These are phyloP conservation scores for Fusarium floridanum DNA, from an alignment of 2,329 filamentous ascomycete species.

Conservation along the genomic window DNA sequence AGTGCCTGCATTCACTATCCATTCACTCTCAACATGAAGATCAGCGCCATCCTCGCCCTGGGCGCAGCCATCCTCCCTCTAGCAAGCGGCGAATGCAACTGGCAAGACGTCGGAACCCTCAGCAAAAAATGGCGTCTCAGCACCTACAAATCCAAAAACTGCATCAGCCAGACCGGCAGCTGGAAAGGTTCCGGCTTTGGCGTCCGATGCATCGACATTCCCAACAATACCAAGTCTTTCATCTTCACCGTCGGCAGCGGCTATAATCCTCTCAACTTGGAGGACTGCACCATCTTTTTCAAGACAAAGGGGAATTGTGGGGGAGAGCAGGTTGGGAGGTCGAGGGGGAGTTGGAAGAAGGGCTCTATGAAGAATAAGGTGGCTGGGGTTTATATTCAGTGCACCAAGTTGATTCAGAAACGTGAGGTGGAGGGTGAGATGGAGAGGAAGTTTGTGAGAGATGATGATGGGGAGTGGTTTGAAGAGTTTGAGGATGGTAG, in stretches of 20 bases:
- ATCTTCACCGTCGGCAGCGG: background rate
- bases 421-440: background rate
- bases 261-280: background rate
- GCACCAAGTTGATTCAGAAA: background rate
- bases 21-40: too few relatives aligned
- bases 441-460: background rate
- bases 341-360: background rate
- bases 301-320: background rate
- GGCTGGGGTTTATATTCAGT: background rate
- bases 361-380: background rate
- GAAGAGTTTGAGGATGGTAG: background rate
- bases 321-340: background rate
- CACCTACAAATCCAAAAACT: conserved; percentile 4
- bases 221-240: conserved; percentile 4
- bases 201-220: background rate
- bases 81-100: background rate
- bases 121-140: background rate
- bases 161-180: background rate
- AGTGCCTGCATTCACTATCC: too few relatives aligned
- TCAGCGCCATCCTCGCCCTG: background rate
- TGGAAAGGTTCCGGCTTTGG: background rate
- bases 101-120: background rate
- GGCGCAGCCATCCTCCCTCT: background rate
- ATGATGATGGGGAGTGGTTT: conserved; percentile 1
- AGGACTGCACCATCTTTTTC: conserved; percentile 1